phyloP scores from a whole-genome alignment of 495 filamentous ascomycete species.

The Pseudotulostoma volvatum region DNA sequence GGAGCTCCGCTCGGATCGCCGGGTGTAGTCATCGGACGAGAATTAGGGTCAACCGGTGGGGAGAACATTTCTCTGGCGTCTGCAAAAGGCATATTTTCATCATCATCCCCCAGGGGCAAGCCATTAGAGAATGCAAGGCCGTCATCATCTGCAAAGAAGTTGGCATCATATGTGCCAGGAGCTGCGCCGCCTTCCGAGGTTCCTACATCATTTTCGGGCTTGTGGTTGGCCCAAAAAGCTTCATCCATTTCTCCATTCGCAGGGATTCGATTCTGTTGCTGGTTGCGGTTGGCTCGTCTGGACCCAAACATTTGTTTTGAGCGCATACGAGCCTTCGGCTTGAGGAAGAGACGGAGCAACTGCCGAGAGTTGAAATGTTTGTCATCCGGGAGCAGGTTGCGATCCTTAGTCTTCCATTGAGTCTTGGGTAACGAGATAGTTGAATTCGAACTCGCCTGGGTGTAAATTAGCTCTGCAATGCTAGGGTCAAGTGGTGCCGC shows the following conservation, averaged over 20 bases:
- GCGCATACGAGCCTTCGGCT: constrained; percentile 70
- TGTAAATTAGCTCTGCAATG: constrained; percentile 69
- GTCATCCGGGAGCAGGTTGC: constrained; percentile 90
- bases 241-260: constrained; percentile 67
- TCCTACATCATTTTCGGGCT: constrained; percentile 33
- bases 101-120: constrained; percentile 39
- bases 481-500: constrained; percentile 48
- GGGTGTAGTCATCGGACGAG: constrained; percentile 18
- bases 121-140: constrained; percentile 61
- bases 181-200: constrained; percentile 37
- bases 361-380: constrained; percentile 95
- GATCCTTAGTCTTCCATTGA: constrained; percentile 85
- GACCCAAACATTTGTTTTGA: constrained; percentile 31
- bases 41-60: constrained; percentile 40
- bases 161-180: constrained; percentile 73
- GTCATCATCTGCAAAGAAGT: constrained; percentile 97
- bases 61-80: constrained; percentile 86
- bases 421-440: constrained; percentile 75
- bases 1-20: constrained; percentile 21
- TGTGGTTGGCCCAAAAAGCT: constrained; percentile 81
- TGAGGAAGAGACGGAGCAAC: constrained; percentile 78
- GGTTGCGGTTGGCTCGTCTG: constrained; percentile 23
- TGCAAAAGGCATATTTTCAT: constrained; percentile 74
- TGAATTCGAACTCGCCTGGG: constrained; percentile 61
- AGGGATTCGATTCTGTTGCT: constrained; percentile 35